Evolutionary conservation across 495 filamentous ascomycete genomes (phyloP).

Genomic region (Xylaria sp.): DNA sequence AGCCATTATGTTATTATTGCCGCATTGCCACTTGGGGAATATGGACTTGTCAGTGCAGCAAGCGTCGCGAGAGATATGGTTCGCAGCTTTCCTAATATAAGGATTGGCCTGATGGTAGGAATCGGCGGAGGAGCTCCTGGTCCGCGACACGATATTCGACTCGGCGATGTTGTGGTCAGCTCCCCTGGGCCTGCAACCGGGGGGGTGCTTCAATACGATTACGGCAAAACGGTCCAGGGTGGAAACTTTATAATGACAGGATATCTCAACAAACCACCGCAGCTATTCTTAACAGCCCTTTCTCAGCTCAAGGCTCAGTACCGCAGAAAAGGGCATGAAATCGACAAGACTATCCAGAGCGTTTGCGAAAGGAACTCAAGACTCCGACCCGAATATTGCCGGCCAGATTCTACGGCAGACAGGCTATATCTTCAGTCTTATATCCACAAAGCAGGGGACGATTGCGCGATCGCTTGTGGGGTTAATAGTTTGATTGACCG

Average conservation of each 20-base stretch:
- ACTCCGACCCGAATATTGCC: too few relatives aligned
- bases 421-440: too few relatives aligned
- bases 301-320: conserved; percentile 27
- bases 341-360: neutral
- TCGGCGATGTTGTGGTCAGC: conserved; percentile 55
- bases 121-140: conserved; percentile 53
- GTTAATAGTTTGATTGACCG: conserved; percentile 33
- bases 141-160: conserved; percentile 47
- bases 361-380: too few relatives aligned
- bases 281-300: conserved; percentile 30
- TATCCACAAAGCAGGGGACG: too few relatives aligned
- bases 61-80: conserved; percentile 44
- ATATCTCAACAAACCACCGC: conserved; percentile 39
- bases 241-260: conserved; percentile 33
- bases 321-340: neutral
- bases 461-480: too few relatives aligned
- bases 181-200: conserved; percentile 30
- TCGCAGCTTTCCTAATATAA: conserved; percentile 49
- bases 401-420: too few relatives aligned
- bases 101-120: conserved; percentile 55
- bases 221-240: conserved; percentile 36
- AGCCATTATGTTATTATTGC: conserved; percentile 45
- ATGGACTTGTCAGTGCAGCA: conserved; percentile 46
- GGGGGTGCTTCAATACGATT: conserved; percentile 50
- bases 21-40: conserved; percentile 46